Evolutionary conservation across 1,139 yeast genomes (phyloP).

Genomic region (Scheffersomyces titani): DNA sequence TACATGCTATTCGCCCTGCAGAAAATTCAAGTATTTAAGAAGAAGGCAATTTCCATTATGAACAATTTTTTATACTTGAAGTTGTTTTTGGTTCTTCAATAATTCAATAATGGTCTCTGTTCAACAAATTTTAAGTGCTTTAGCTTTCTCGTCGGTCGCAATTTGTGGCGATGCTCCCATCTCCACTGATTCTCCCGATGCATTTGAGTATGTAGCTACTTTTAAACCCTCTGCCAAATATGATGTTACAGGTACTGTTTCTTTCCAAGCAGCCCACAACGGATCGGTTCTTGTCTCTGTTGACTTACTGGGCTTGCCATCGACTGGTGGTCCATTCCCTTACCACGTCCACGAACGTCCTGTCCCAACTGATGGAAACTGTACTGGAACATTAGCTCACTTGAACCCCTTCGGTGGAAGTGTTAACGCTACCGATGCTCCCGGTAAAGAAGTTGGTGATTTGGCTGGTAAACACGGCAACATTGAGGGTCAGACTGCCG

Average conservation of each 20-base stretch:
- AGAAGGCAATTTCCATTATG: neutral
- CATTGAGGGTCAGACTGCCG: slow-evolving; percentile 25
- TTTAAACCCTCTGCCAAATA: slow-evolving; percentile 17
- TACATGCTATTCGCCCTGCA: neutral
- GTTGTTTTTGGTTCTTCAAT: neutral
- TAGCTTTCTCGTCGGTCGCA: slow-evolving; percentile 10
- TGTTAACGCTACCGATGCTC: slow-evolving; percentile 23
- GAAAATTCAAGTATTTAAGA: neutral
- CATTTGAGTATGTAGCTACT: slow-evolving; percentile 21
- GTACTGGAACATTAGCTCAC: slow-evolving; percentile 39
- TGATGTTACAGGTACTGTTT: slow-evolving; percentile 29
- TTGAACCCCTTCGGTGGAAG: slow-evolving; percentile 43
- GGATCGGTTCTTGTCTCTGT: slow-evolving; percentile 37
- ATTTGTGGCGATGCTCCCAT: slow-evolving; percentile 26
- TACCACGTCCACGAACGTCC: slow-evolving; percentile 43
- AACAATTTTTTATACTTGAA: neutral
- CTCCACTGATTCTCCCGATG: slow-evolving; percentile 26
- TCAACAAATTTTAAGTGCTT: slow-evolving; percentile 2
- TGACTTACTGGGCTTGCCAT: slow-evolving; percentile 35
- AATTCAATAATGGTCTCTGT: slow-evolving; percentile 7
- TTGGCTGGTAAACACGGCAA: slow-evolving; percentile 45
- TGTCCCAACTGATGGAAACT: slow-evolving; percentile 42
- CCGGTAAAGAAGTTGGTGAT: slow-evolving; percentile 39
- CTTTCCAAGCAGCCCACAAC: slow-evolving; percentile 29
- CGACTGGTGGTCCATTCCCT: slow-evolving; percentile 40